Conservation (phyloP, 805 yeast species). For the Spencermartinsiella europaea region DNA sequence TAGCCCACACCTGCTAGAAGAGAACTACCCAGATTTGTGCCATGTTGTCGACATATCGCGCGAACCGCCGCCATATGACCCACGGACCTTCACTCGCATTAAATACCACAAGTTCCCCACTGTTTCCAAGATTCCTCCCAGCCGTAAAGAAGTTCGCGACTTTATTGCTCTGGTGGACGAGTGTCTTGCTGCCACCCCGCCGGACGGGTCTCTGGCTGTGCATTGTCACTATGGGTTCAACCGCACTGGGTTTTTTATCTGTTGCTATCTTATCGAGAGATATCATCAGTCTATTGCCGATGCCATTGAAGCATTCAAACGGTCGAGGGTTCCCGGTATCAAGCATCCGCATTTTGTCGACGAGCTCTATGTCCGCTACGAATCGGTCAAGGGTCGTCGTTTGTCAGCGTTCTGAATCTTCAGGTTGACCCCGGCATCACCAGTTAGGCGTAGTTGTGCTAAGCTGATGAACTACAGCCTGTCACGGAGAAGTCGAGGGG, state of each 20-base stretch:
- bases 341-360: slow-evolving; percentile 74
- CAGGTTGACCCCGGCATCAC: too few relatives aligned
- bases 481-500: neutral
- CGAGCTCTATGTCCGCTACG: slow-evolving; percentile 61
- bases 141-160: slow-evolving; percentile 49
- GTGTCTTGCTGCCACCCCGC: slow-evolving; percentile 9
- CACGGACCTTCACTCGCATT: slow-evolving; percentile 47
- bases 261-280: slow-evolving; percentile 60
- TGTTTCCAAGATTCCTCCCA: slow-evolving; percentile 73
- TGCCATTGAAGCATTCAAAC: slow-evolving; percentile 55
- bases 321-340: slow-evolving; percentile 64
- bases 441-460: neutral
- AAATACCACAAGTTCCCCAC: slow-evolving; percentile 69
- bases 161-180: slow-evolving; percentile 50
- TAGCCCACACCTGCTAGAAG: slow-evolving; percentile 53
- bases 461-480: neutral
- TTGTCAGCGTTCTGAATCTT: neutral
- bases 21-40: slow-evolving; percentile 43
- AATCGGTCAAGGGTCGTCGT: slow-evolving; percentile 6
- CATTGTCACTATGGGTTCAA: slow-evolving; percentile 84
- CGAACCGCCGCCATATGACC: slow-evolving; percentile 64
- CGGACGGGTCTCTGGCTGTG: slow-evolving; percentile 47
- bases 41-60: slow-evolving; percentile 65
- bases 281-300: slow-evolving; percentile 56
- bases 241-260: slow-evolving; percentile 68